Base-by-base conservation (phyloP, 2,329 filamentous ascomycete genomes). In the Huntiella omanensis region DNA sequence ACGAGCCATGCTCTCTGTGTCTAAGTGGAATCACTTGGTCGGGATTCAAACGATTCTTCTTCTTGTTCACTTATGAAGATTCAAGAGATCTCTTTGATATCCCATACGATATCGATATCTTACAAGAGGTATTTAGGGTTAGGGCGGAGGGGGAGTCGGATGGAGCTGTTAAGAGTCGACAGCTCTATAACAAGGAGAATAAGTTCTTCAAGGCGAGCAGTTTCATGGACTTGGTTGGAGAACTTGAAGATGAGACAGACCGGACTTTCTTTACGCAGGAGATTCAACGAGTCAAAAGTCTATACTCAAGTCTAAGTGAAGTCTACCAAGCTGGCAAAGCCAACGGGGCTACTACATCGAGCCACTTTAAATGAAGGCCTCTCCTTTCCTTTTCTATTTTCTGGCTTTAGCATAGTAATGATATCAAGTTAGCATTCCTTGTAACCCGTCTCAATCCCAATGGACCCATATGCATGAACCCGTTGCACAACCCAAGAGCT, bases 1-100 rank as follows among this genome's bases (percentile, higher is more conserved):
- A 75, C 54, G 71, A 75, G 58, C 71, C 71, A 1, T 75, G 71
- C 60, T 71, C 66, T 38, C 61, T 75, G 2, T 75, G 71, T 49
- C 58, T 75, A 7, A 72, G 67, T 52, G 71, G 67, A 11, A 74
- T 75, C 50, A 63, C 70, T 2, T 75, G 71, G 71, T 65, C 67
- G 7, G 70, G 71, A 1, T 75, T 75, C 58, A 62, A 60, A 49
- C 65, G 70, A 55, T 61, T 75, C 47, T 74, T 71, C 55, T 73
- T 73, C 53, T 58, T 75, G 41, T 75, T 75, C 56, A 73, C 70
- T 0, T 72, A 75, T 54, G 67, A 73, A 55, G 71, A 75, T 55
- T 73, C 66, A 44, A 60, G 70, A 35, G 69, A 75, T 51, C 53
- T 71, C 4, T 74, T 75, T 53, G 55, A 57, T 2, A 73, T 74